phyloP scores from a whole-genome alignment of 2,329 filamentous ascomycete species.

The Ophiostoma sp. region DNA sequence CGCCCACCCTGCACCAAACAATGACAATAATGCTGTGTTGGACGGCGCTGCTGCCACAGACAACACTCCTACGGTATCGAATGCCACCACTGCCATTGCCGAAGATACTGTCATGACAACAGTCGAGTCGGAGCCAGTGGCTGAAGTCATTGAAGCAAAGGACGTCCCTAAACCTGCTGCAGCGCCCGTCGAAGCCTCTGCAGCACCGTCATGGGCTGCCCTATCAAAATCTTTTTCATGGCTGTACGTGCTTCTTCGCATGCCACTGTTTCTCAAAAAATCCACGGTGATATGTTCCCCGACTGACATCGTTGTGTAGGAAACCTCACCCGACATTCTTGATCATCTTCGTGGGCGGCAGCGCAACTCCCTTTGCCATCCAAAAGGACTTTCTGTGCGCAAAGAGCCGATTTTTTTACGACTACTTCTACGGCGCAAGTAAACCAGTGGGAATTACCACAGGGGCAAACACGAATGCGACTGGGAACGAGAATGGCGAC shows the following conservation, averaged over 20 bases:
- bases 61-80: neutral
- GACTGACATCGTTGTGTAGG: slow-evolving; percentile 36
- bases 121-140: neutral
- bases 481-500: too few species aligned
- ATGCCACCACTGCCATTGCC: neutral
- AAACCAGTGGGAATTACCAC: neutral
- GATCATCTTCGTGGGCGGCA: slow-evolving; percentile 54
- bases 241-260: too few species aligned
- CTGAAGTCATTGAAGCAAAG: neutral
- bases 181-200: neutral
- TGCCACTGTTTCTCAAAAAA: neutral
- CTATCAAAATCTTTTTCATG: slow-evolving; percentile 34
- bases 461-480: neutral
- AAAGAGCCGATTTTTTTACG: slow-evolving; percentile 51
- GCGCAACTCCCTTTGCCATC: slow-evolving; percentile 56
- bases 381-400: slow-evolving; percentile 60
- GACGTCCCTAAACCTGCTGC: neutral
- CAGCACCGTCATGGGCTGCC: neutral
- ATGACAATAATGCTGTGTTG: neutral
- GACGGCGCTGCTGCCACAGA: neutral
- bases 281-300: neutral
- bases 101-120: neutral
- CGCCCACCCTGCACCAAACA: neutral
- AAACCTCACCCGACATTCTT: slow-evolving; percentile 58
- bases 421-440: slow-evolving; percentile 42